These are phyloP conservation scores for Candida sakaeoensis DNA, from an alignment of 805 yeast genomes.

Conservation along the genomic window DNA sequence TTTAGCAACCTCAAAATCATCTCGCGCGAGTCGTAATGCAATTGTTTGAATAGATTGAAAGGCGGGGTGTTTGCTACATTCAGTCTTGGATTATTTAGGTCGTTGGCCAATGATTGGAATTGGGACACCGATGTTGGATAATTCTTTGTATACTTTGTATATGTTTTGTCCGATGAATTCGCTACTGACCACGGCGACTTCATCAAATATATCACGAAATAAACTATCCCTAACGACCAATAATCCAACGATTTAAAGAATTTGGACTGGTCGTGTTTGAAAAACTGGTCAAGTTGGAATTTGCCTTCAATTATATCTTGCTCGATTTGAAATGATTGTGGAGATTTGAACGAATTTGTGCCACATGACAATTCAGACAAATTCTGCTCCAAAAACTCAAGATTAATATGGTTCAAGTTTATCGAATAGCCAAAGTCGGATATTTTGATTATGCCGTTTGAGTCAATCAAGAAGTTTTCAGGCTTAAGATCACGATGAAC, in stretches of 20 bases:
- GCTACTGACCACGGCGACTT: conserved; percentile 49
- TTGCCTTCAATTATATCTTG: conserved; percentile 10
- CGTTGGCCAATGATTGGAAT: conserved; percentile 16
- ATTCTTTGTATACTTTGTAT: conserved; percentile 19
- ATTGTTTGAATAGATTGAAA: conserved; percentile 27
- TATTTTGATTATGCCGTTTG: conserved; percentile 88
- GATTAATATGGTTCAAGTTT: conserved; percentile 22
- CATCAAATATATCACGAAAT: conserved; percentile 42
- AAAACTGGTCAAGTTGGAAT: conserved; percentile 9
- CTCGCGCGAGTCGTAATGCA: conserved; percentile 36
- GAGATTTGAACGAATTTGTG: conserved; percentile 53
- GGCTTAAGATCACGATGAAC: conserved; percentile 96
- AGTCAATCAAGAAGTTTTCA: conserved; percentile 91
- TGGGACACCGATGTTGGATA: conserved; percentile 21
- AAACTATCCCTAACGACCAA: conserved; percentile 52
- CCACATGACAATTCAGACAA: conserved; percentile 37
- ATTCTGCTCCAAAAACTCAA: conserved; percentile 10
- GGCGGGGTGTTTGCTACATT: conserved; percentile 26
- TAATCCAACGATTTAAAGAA: conserved; percentile 39
- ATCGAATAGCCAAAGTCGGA: conserved; percentile 83
- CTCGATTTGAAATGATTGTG: conserved; percentile 40
- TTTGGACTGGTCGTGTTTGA: neutral
- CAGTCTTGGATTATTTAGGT: conserved; percentile 20
- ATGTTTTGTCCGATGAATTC: conserved; percentile 18
- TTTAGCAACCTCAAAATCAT: conserved; percentile 30